Conservation (phyloP, 805 yeast species). For the Monosporozyma aquatica region DNA sequence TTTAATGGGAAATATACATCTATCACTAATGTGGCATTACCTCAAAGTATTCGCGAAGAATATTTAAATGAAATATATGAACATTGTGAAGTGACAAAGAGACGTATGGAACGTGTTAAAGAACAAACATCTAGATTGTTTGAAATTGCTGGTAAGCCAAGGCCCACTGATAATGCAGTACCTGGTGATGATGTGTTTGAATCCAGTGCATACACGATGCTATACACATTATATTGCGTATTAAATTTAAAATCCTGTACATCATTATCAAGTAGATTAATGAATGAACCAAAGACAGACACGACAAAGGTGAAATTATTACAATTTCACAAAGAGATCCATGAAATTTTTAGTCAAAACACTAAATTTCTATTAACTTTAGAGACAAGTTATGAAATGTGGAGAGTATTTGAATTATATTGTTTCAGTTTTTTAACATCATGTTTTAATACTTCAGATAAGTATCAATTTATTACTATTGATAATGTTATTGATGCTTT, state of each 20-base stretch:
- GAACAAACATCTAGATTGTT: conserved; percentile 14
- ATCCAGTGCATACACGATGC: conserved; percentile 9
- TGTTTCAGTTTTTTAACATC: neutral
- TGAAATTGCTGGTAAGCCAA: conserved; percentile 7
- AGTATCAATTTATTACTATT: neutral
- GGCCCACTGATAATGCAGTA: neutral
- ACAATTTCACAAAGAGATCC: conserved; percentile 5
- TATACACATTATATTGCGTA: conserved; percentile 7
- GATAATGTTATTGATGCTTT: conserved; percentile 10
- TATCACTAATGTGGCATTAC: conserved; percentile 20
- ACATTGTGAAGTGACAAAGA: conserved; percentile 8
- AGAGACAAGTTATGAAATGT: conserved; percentile 13
- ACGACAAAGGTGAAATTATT: conserved; percentile 3
- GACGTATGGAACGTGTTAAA: conserved; percentile 12
- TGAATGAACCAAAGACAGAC: conserved; percentile 8
- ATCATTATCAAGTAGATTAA: conserved; percentile 12
- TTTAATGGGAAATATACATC: conserved; percentile 22
- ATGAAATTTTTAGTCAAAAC: conserved; percentile 10
- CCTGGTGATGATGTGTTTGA: conserved; percentile 5
- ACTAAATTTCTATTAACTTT: conserved; percentile 9
- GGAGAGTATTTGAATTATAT: conserved; percentile 11
- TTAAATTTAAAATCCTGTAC: conserved; percentile 9
- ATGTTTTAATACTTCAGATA: neutral
- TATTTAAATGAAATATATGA: conserved; percentile 18
- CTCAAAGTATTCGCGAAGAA: conserved; percentile 11